Percentiles rank a stretch among this genome's conserved stretches.
Evolutionary conservation across 2,329 filamentous ascomycete genomes (phyloP).

Genomic region (Catunica adiposa): DNA sequence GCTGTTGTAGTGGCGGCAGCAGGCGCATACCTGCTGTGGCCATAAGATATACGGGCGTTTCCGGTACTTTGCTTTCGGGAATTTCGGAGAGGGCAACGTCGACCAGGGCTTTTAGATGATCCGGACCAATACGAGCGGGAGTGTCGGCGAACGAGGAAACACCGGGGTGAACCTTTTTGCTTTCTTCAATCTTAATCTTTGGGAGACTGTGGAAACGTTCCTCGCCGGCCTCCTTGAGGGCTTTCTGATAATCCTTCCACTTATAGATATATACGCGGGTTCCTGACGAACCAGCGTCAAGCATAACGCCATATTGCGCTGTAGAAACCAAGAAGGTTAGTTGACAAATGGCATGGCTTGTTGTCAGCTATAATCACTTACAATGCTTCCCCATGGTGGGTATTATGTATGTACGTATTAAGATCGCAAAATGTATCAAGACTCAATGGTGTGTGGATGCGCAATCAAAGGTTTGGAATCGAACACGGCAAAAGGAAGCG

Average conservation of each 20-base stretch:
- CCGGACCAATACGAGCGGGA: constrained; percentile 58
- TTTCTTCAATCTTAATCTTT: constrained; percentile 67
- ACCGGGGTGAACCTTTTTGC: constrained; percentile 84
- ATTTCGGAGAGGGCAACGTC: constrained; percentile 68
- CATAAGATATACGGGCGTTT: constrained; percentile 87
- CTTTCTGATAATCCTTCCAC: constrained; percentile 63
- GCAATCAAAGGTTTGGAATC: no score
- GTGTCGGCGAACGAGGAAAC: constrained; percentile 77
- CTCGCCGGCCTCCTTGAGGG: constrained; percentile 23
- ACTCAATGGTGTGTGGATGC: no score
- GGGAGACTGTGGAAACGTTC: constrained; percentile 50
- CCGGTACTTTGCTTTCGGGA: constrained; percentile 55
- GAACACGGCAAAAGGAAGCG: no score
- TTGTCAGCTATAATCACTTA: constrained; percentile 15
- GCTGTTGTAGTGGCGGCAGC: constrained; percentile 56
- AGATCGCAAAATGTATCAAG: not conserved
- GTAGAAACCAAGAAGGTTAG: not conserved
- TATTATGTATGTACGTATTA: not conserved
- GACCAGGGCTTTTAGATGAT: constrained; percentile 66
- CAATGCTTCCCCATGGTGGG: constrained; percentile 24
- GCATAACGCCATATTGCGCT: constrained; percentile 76
- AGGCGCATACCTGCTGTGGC: constrained; percentile 92
- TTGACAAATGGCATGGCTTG: not conserved
- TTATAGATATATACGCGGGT: constrained; percentile 88
- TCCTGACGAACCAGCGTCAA: constrained; percentile 95